Evolutionary conservation across 164 flowering plant species (phyloP).

Genomic region (Chimonanthus praecox): DNA sequence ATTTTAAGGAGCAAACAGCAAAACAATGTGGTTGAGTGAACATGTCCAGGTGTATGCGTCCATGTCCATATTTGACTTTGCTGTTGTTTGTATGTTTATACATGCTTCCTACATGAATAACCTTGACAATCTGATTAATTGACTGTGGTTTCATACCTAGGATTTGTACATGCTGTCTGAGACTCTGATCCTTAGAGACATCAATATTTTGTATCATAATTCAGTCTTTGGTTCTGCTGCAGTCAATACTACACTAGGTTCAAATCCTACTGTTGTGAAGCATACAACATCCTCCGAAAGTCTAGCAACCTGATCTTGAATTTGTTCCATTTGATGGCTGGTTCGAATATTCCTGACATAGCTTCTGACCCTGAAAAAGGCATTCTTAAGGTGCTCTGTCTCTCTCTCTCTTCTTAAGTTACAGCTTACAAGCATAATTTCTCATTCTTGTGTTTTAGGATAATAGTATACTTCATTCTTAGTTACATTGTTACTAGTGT

Average conservation of each 20-base stretch:
- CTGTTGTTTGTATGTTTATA: not conserved
- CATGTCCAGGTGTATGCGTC: not conserved
- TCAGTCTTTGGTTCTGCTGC: constrained; percentile 24
- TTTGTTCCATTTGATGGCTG: constrained; percentile 96
- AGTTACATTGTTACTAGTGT: no score
- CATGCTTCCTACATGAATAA: not conserved
- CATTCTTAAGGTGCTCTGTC: constrained; percentile 68
- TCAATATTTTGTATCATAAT: not conserved
- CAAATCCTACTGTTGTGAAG: constrained; percentile 99
- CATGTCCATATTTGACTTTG: not conserved
- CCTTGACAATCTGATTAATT: not conserved
- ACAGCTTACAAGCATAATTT: no score
- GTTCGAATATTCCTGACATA: constrained; percentile 96
- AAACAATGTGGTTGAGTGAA: no score
- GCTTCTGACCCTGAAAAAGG: constrained; percentile 99
- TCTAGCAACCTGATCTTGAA: constrained; percentile 95
- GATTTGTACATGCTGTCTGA: not conserved
- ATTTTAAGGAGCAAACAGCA: no score
- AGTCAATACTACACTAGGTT: constrained; percentile 97
- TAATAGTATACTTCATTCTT: no score
- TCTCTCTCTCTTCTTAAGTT: not conserved
- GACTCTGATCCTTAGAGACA: not conserved
- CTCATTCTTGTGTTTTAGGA: no score
- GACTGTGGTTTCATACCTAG: not conserved
- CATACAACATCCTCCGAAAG: constrained; percentile 94